A percentile compares a stretch with the other conserved stretches of the same genome.
Conservation (phyloP, 257 asterid species). For the Nicotiana tabacum region DNA sequence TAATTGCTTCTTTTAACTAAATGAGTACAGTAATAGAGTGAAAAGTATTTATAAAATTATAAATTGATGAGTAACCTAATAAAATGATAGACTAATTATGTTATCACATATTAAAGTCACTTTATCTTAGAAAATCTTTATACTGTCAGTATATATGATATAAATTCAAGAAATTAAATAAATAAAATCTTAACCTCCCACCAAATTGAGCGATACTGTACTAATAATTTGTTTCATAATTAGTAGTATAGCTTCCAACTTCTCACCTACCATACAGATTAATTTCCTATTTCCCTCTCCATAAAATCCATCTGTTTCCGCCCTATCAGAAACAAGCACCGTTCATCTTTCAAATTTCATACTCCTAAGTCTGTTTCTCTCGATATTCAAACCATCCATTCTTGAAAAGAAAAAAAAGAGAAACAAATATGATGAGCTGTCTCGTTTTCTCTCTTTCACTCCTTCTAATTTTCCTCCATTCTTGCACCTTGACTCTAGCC, state of each 20-base stretch:
- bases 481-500: conserved; percentile 33
- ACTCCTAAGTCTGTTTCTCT: neutral
- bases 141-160: neutral
- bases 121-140: neutral
- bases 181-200: neutral
- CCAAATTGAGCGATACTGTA: conserved; percentile 6
- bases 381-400: neutral
- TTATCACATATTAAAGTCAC: neutral
- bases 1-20: neutral
- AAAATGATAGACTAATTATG: neutral
- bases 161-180: neutral
- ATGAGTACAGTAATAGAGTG: neutral
- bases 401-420: neutral
- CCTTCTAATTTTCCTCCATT: conserved; percentile 24
- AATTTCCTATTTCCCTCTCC: conserved; percentile 18
- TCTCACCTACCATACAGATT: conserved; percentile 32
- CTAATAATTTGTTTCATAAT: conserved; percentile 15
- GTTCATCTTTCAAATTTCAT: neutral
- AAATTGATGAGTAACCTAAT: neutral
- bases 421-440: conserved; percentile 28
- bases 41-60: too few species aligned
- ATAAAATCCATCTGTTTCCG: conserved; percentile 31
- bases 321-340: neutral
- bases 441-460: conserved; percentile 17
- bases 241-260: conserved; percentile 21